Base-by-base conservation (phyloP, 306 rosid species). In the Vigna nakashimae region DNA sequence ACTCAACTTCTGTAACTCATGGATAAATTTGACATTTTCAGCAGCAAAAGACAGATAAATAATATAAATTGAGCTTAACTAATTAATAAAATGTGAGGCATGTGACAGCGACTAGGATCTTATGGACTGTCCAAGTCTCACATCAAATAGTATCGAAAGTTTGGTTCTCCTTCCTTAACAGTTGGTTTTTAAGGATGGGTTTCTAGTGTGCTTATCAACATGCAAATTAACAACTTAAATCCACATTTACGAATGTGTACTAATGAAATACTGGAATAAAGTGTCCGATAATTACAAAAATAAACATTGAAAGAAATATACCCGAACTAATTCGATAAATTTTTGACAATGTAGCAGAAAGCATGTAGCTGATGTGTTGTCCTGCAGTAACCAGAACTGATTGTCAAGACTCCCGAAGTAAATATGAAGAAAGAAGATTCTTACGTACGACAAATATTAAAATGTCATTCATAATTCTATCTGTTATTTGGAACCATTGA, bases 321-420 rank as follows among this genome's bases (percentile, higher is more conserved):
- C 99, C 91, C 96, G 95, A 78, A 96, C 98, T 82, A 96, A 85
- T 82, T 96, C 98, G 26, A 96, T 91, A 77, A 96, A 92, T 46
- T 92, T 92, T 79, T 96, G 99, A 85, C 97, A 91, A 80, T 93
- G 94, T 77, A 96, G 99, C 57, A 93, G 93, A 87, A 96, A 93
- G 90, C 97, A 96, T 53, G 88, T 90, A 69, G 98, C 93, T 52
- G 99, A 92, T 71, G 90, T 84, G 82, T 87, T 93, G 84, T 93
- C 96, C 99, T 96, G 93, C 92, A 91, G 38, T 63, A 72, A 60
- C 65, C 67, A 85, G 68, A 88, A 71, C 55, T 45, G 28, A 79
- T 77, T 1, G 20, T 82, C 69, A 82, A 53, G 17, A 66, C 34
- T 36, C 20, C 12, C 26, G 71, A 76, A 30, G 57, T 72, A n/a